Evolutionary conservation across 2,329 filamentous ascomycete species (phyloP), one percentile per base, ranked within the genome.

Genomic region (Ophiognomonia clavigignenti-juglandacearum): DNA sequence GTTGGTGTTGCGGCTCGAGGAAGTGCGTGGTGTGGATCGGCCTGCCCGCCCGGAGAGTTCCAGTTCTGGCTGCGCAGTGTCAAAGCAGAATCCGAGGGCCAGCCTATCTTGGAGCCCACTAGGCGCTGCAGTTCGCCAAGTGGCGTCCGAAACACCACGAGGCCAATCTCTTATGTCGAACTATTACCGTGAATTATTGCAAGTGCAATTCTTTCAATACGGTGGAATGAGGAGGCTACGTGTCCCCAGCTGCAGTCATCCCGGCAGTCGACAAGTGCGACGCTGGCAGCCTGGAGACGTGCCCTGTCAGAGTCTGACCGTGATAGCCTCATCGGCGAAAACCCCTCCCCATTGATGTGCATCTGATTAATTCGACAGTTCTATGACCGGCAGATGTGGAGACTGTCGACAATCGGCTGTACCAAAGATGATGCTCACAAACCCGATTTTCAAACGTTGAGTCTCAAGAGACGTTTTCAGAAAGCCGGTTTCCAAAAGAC

Each of bases 11-110:
- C 16, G 24, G 43, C 6, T 20, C 31, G 14, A 37, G 34, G 20
- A 26, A 34, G 42, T 26, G 43, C 38, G 42, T 38, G 46, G 35
- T 45, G 50, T 49, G 46, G 50, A 46, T 52, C 47, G 42, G 23
- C 35, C 16, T 39, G n/a, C 27, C 27, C 39, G 35, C 35, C 35
- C 43, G 43, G 36, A 26, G 18, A 38, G 26, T 39, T 35, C 19
- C 43, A 42, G 24, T 6, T 11, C n/a, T 45, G 36, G 34, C 39
- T 14, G 39, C 39, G 50, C 46, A 46, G 46, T 32, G 31, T 40
- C 38, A 49, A 32, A 43, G 44, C 46, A 52, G 41, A 34, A n/a
- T n/a, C 14, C 27, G 19, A 20, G 37, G 38, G 48, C 34, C 46
- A 52, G 39, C 43, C 42, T 11, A 26, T 37, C 44, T 37, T n/a